Percentiles rank a stretch among this genome's conserved stretches.
phyloP scores from a whole-genome alignment of 371 early-diverging fungal genomes.

The Actinomortierella wolfii region DNA sequence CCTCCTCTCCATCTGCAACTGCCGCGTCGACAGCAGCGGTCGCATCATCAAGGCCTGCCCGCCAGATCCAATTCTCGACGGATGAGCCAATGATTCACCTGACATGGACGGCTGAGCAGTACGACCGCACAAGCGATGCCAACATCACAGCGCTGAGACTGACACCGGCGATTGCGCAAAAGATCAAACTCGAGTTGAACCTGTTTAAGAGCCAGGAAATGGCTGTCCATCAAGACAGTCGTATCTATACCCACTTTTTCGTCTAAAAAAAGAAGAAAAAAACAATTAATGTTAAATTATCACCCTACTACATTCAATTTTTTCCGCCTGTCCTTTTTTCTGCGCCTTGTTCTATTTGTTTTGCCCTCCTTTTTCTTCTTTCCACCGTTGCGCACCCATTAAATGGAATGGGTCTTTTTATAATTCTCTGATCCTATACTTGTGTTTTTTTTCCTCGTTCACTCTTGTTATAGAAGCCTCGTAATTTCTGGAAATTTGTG shows the following conservation, averaged over 20 bases:
- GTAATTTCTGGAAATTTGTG: no score
- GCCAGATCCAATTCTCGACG: slow-evolving; percentile 59
- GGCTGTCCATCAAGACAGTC: slow-evolving; percentile 76
- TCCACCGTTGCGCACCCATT: no score
- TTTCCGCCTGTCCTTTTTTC: neutral
- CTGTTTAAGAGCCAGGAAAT: slow-evolving; percentile 78
- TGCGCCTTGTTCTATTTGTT: neutral
- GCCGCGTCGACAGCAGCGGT: slow-evolving; percentile 6
- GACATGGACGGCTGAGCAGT: slow-evolving; percentile 69
- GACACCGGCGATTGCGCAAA: slow-evolving; percentile 69
- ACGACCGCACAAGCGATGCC: slow-evolving; percentile 72
- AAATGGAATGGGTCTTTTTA: no score
- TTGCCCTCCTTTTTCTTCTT: neutral
- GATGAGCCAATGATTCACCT: slow-evolving; percentile 57
- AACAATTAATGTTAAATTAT: neutral
- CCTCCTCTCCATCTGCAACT: slow-evolving; percentile 1
- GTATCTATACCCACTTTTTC: slow-evolving; percentile 75
- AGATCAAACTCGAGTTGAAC: slow-evolving; percentile 79
- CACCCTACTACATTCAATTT: neutral
- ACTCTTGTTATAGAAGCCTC: no score
- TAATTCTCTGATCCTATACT: no score
- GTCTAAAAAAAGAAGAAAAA: slow-evolving; percentile 44
- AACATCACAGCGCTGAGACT: slow-evolving; percentile 65
- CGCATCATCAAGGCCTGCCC: slow-evolving; percentile 20
- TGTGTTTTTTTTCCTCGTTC: no score